Base-by-base conservation (phyloP, 1,284 basidiomycete genomes). In the Taiwanofungus camphoratus region DNA sequence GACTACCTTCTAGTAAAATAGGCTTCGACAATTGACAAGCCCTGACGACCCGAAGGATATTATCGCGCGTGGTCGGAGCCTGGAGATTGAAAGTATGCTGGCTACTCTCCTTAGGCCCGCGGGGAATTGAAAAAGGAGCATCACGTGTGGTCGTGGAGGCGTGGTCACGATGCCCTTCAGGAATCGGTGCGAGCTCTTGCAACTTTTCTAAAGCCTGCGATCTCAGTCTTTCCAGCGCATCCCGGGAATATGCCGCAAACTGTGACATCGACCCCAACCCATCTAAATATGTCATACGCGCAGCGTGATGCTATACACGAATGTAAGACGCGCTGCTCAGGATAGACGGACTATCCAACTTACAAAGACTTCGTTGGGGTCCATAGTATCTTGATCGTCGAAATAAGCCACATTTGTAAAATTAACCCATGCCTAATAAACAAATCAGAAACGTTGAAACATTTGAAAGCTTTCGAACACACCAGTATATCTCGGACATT, bases 1-100 rank as follows among this genome's bases (percentile, higher is more conserved):
- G 97, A 61, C 92, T 97, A 2, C 96, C 96, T 63, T 99, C 96
- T 3, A 99, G 75, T 22, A 99, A 73, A 41, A 99, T 89, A 0
- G 96, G 92, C 63, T 98, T 99, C 5, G 71, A 65, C 1, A 99
- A 74, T 61, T 97, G 93, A 49, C 89, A 88, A 5, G 93, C 96
- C 44, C 96, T 79, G 15, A 94, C 68, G 3, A 99, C 82, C 24
- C 95, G 84, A 74, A 92, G 79, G 12, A 89, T 87, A 64, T 99
- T 99, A 47, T 86, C 76, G 19, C 77, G 77, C 6, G 94, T 89
- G 1, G 96, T 99, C 0, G 91, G 91, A 0, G 93, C 94, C 37
- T 83, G 73, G 38, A 97, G 77, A 56, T 86, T 91, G 75, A 97
- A 97, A 2, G 59, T 44, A n/a, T 73, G 68, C 1, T 56, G 50